These are phyloP conservation scores for Cyclocybe cylindracea DNA, from an alignment of 768 basidiomycete species.

Conservation along the genomic window DNA sequence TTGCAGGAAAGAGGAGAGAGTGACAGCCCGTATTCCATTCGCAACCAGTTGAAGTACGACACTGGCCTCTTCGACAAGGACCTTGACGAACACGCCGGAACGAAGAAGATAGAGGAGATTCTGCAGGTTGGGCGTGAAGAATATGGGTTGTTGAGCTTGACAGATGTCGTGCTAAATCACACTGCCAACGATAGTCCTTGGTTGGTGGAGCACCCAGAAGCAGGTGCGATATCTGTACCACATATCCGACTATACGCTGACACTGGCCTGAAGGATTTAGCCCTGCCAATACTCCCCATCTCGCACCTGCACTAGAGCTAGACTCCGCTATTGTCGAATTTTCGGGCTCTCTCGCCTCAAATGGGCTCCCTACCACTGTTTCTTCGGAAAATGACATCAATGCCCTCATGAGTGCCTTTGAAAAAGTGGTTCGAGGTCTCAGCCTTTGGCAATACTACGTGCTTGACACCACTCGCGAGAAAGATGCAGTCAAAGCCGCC, in stretches of 20 bases:
- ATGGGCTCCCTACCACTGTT: conserved; percentile 73
- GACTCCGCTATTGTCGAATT: conserved; percentile 86
- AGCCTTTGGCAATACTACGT: conserved; percentile 96
- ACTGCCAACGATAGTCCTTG: conserved; percentile 94
- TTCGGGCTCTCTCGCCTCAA: conserved; percentile 61
- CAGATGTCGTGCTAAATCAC: conserved; percentile 97
- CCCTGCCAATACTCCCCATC: conserved; percentile 87
- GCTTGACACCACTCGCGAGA: conserved; percentile 71
- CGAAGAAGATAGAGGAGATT: conserved; percentile 58
- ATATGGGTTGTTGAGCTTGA: conserved; percentile 86
- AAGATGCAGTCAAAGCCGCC: conserved; percentile 53
- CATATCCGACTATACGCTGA: conserved; percentile 4
- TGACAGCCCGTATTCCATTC: conserved; percentile 92
- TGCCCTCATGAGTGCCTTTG: conserved; percentile 62
- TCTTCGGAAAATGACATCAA: conserved; percentile 69
- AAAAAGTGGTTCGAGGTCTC: conserved; percentile 57
- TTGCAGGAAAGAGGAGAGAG: conserved; percentile 89
- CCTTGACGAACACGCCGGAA: conserved; percentile 48
- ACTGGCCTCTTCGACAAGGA: conserved; percentile 60
- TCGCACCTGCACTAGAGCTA: conserved; percentile 89
- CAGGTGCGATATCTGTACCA: conserved; percentile 51
- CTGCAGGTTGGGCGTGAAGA: conserved; percentile 76
- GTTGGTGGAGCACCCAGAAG: conserved; percentile 93
- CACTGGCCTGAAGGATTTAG: conserved; percentile 66
- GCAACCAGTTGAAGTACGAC: conserved; percentile 84